Percentiles rank a stretch among this genome's conserved stretches.
These are phyloP conservation scores for Ophiocordyceps camponoti-saundersi DNA, from an alignment of 2,329 filamentous ascomycete species.

Conservation along the genomic window DNA sequence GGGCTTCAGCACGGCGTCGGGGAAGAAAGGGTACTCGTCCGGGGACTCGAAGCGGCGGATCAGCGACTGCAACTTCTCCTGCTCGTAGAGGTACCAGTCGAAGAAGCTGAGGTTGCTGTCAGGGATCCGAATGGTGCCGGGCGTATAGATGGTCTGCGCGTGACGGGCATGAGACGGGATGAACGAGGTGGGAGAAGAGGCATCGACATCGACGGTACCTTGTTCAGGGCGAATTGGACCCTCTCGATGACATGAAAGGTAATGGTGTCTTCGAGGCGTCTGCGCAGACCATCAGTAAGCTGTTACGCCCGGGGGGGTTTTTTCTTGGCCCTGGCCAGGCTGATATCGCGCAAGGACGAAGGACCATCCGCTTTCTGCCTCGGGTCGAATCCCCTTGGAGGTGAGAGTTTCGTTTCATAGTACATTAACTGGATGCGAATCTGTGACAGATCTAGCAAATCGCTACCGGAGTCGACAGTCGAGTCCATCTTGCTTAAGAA, in stretches of 20 bases:
- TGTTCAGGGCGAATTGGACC: slow-evolving; percentile 90
- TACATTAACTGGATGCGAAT: neutral
- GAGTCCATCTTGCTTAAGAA: neutral
- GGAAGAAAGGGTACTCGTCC: slow-evolving; percentile 97
- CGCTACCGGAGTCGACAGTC: neutral
- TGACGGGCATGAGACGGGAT: neutral
- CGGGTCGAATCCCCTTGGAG: neutral
- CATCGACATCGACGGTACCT: slow-evolving; percentile 11
- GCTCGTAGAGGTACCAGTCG: slow-evolving; percentile 84
- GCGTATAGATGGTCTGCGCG: slow-evolving; percentile 57
- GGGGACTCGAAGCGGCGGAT: slow-evolving; percentile 92
- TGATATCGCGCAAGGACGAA: neutral
- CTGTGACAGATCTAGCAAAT: neutral
- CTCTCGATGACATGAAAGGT: slow-evolving; percentile 94
- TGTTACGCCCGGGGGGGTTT: neutral
- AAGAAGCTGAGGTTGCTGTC: slow-evolving; percentile 61
- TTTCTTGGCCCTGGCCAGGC: neutral
- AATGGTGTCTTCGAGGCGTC: slow-evolving; percentile 93
- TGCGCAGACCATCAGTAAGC: slow-evolving; percentile 18
- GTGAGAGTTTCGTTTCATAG: neutral
- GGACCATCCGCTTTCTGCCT: neutral
- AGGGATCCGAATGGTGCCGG: slow-evolving; percentile 67
- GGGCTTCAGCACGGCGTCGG: slow-evolving; percentile 57
- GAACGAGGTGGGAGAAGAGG: neutral
- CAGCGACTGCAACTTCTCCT: slow-evolving; percentile 79